Conservation (phyloP, 2,329 filamentous ascomycete species). For the Clonostachys sp. region DNA sequence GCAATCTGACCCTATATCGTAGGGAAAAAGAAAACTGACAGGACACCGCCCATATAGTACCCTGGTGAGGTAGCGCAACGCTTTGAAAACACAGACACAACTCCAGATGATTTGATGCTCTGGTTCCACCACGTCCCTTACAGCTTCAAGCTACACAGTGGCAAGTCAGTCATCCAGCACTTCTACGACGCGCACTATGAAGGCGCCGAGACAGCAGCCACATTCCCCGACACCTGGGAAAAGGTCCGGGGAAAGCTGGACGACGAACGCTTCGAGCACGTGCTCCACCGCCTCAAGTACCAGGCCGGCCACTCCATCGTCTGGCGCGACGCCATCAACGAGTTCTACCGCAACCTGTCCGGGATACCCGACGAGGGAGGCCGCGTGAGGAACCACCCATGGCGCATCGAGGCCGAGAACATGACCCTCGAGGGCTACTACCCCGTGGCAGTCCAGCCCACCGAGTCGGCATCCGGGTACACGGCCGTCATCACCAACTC, state of each 20-base stretch:
- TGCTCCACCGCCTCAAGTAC: constrained; percentile 54
- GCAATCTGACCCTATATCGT: too few relatives aligned
- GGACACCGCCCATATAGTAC: constrained; percentile 29
- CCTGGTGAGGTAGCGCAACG: constrained; percentile 50
- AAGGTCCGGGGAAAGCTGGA: constrained; percentile 53
- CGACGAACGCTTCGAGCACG: constrained; percentile 51
- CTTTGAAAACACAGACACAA: constrained; percentile 58
- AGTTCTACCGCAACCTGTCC: constrained; percentile 60
- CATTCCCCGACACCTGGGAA: constrained; percentile 50
- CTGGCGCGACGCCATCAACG: constrained; percentile 64
- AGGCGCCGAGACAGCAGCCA: constrained; percentile 55
- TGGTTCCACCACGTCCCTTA: constrained; percentile 76
- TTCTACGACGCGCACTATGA: constrained; percentile 61
- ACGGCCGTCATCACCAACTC: constrained; percentile 49
- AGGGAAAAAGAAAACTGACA: too few relatives aligned
- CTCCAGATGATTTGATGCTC: constrained; percentile 62
- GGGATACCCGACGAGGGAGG: constrained; percentile 50
- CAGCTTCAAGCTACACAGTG: constrained; percentile 55
- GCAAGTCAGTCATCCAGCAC: constrained; percentile 64
- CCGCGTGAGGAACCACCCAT: constrained; percentile 57
- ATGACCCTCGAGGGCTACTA: constrained; percentile 59
- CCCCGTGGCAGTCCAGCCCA: constrained; percentile 46
- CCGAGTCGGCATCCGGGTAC: constrained; percentile 53
- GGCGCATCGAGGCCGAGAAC: constrained; percentile 64
- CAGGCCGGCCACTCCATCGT: constrained; percentile 67